Percentiles rank a stretch among this genome's conserved stretches.
phyloP scores from a whole-genome alignment of 306 rosid species.

The Cyamopsis tetragonoloba region DNA sequence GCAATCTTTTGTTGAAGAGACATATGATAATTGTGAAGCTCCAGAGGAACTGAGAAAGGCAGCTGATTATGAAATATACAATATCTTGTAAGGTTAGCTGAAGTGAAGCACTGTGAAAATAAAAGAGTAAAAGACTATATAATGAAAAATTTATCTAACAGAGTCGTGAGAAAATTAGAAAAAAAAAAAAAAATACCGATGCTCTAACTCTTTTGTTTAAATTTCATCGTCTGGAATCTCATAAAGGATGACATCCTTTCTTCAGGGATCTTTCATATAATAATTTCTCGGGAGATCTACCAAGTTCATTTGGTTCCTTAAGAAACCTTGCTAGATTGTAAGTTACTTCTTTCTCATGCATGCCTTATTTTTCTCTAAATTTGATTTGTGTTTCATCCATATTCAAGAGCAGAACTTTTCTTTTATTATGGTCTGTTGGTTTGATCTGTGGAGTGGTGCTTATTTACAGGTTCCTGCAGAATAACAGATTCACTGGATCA shows the following conservation, averaged over 20 bases:
- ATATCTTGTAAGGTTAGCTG: background rate
- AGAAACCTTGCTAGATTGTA: conserved; percentile 60
- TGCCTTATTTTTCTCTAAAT: background rate
- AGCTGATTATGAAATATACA: background rate
- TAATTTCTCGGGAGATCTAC: conserved; percentile 71
- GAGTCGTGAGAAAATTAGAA: background rate
- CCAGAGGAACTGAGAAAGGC: background rate
- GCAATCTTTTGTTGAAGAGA: background rate
- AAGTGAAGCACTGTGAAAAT: background rate
- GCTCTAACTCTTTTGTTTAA: background rate
- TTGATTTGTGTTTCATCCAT: conserved; percentile 7
- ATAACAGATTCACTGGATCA: conserved; percentile 73
- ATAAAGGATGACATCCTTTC: background rate
- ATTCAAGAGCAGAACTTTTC: background rate
- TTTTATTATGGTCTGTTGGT: conserved; percentile 9
- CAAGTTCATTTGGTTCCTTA: conserved; percentile 68
- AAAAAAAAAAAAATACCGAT: background rate
- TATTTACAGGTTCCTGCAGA: conserved; percentile 64
- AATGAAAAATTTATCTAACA: background rate
- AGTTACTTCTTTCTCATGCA: conserved; percentile 14
- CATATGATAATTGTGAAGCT: background rate
- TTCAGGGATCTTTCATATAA: conserved; percentile 76
- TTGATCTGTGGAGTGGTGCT: background rate
- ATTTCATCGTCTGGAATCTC: conserved; percentile 15
- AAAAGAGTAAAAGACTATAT: no score